Percentiles rank a stretch among this genome's conserved stretches.
Evolutionary conservation across 805 yeast genomes (phyloP).

Genomic region (Lachancea cidri): DNA sequence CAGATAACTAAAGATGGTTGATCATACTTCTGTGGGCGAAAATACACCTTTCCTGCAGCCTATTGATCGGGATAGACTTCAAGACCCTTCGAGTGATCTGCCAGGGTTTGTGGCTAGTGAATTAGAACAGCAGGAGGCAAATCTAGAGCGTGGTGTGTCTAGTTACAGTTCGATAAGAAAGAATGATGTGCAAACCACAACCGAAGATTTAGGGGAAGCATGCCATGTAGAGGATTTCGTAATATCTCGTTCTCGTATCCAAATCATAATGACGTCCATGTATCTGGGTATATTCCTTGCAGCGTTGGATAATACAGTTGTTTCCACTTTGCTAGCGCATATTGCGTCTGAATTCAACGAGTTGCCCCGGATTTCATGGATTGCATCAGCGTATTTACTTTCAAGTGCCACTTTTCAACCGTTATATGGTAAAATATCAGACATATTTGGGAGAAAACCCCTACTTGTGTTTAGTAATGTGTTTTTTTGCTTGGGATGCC

Average conservation of each 20-base stretch:
- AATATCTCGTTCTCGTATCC: slow-evolving; percentile 17
- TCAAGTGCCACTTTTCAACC: slow-evolving; percentile 74
- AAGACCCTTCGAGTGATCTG: slow-evolving; percentile 31
- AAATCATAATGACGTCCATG: slow-evolving; percentile 38
- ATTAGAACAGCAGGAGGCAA: slow-evolving; percentile 28
- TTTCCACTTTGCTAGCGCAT: slow-evolving; percentile 57
- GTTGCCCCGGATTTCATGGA: slow-evolving; percentile 61
- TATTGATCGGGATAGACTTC: slow-evolving; percentile 12
- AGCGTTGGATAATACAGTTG: slow-evolving; percentile 63
- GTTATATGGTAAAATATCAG: slow-evolving; percentile 63
- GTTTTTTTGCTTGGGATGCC: slow-evolving; percentile 53
- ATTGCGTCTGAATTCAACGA: slow-evolving; percentile 68
- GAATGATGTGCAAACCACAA: not conserved
- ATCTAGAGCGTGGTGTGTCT: not conserved
- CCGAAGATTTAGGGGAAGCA: not conserved
- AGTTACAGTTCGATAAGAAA: not conserved
- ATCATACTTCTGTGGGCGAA: not conserved
- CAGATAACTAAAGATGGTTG: not conserved
- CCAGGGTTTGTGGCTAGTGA: slow-evolving; percentile 35
- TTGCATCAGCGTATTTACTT: slow-evolving; percentile 63
- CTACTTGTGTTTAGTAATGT: slow-evolving; percentile 47
- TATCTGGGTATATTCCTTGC: slow-evolving; percentile 51
- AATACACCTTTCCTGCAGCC: slow-evolving; percentile 9
- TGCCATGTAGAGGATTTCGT: not conserved
- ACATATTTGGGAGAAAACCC: slow-evolving; percentile 63